Conservation (phyloP, 2,329 filamentous ascomycete species). For the Colletotrichum magnum region DNA sequence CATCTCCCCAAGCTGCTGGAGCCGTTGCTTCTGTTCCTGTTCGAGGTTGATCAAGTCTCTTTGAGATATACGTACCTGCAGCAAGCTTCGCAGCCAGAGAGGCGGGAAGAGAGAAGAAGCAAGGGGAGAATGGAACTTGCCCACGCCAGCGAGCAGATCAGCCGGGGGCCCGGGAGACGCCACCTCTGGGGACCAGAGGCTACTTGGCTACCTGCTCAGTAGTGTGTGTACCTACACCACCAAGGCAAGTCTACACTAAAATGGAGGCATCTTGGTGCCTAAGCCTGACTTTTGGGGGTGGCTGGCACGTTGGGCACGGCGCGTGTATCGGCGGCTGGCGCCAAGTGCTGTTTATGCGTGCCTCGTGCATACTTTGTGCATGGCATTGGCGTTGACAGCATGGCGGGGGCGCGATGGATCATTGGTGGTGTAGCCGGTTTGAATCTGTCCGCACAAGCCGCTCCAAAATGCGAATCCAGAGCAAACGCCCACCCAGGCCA, state of each 20-base stretch:
- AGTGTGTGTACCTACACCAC: too few relatives aligned
- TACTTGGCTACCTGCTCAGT: not conserved
- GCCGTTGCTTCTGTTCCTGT: not conserved
- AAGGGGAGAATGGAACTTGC: slow-evolving; percentile 26
- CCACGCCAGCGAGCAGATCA: slow-evolving; percentile 36
- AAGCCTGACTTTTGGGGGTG: slow-evolving; percentile 5
- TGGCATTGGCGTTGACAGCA: not conserved
- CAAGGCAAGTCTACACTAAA: not conserved
- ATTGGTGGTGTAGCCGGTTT: not conserved
- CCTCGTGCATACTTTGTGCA: slow-evolving; percentile 11
- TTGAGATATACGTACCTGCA: not conserved
- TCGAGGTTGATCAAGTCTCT: not conserved
- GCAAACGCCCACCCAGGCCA: slow-evolving; percentile 20
- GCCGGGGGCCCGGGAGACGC: slow-evolving; percentile 23
- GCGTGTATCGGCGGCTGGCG: not conserved
- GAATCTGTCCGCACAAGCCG: slow-evolving; percentile 24
- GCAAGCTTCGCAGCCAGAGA: slow-evolving; percentile 2
- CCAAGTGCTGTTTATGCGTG: not conserved
- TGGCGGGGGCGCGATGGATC: slow-evolving; percentile 1
- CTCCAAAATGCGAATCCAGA: slow-evolving; percentile 6
- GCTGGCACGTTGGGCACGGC: not conserved
- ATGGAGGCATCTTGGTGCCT: not conserved
- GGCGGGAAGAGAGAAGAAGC: slow-evolving; percentile 21
- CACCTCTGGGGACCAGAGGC: slow-evolving; percentile 2
- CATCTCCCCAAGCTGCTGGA: not conserved